Base-by-base conservation (phyloP, 805 yeast species). In the Candida peoriensis region DNA sequence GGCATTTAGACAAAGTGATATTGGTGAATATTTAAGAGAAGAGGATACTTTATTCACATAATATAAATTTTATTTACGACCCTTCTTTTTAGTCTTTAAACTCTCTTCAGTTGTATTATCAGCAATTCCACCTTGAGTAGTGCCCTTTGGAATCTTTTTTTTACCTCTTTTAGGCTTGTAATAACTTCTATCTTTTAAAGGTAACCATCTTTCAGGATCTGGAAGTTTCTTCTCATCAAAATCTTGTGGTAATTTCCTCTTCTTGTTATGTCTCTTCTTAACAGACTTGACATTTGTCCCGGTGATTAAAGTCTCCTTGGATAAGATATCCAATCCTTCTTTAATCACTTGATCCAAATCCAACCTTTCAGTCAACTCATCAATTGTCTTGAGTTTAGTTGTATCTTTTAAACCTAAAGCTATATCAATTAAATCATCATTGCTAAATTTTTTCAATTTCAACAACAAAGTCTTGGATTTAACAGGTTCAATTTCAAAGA, bases 11-110 rank as follows among this genome's bases (percentile, higher is more conserved):
- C 98, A 93, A 60, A 85, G 94, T 47, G 98, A 93, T 67, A 86
- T 93, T 47, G 98, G 98, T 44, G 98, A 93, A 63, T 93, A 87
- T 55, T 71, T 93, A 55, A 88, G 98, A 74, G 97, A 93, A 54
- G 98, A 93, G 69, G 97, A 93, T 61, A 87, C 96, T 26, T 65
- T 90, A 47, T 90, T 90, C 56, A 85, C 96, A 18, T 88, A 67
- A 22, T 11, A 11, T 15, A 12, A 20, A 11, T 9, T n/a, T n/a
- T 34, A 52, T 39, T 48, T 50, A 43, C 47, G 48, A 23, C 58
- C 54, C 24, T 53, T 53, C 42, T 48, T 47, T 32, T 48, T 48
- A 12, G 13, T 42, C 33, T 48, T 47, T 11, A 41, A 14, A 17
- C 57, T 52, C 36, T 65, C 66, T 42, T 68, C 74, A 16, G 70